Evolutionary conservation across 2,329 filamentous ascomycete species (phyloP).

Genomic region (Dissoconium aciculare): DNA sequence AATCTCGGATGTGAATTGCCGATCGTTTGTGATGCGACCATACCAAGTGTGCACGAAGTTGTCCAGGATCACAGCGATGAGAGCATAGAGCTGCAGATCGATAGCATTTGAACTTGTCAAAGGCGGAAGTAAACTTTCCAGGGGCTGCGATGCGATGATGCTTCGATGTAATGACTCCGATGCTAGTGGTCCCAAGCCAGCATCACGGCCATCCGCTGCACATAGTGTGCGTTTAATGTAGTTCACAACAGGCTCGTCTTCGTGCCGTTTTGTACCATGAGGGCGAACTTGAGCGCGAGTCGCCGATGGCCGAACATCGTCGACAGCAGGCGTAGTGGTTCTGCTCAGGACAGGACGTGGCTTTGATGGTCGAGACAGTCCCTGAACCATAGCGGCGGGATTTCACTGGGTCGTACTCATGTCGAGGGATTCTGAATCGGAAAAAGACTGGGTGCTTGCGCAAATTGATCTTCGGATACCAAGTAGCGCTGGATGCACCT

Average conservation of each 20-base stretch:
- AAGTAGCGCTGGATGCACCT: too few species aligned
- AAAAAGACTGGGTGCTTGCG: too few species aligned
- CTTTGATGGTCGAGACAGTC: slow-evolving; percentile 9
- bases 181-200: neutral
- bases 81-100: slow-evolving; percentile 81
- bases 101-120: slow-evolving; percentile 89
- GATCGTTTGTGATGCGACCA: slow-evolving; percentile 76
- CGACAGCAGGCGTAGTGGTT: neutral
- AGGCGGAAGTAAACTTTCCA: slow-evolving; percentile 73
- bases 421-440: too few species aligned
- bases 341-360: slow-evolving; percentile 4
- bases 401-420: too few species aligned
- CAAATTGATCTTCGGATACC: too few species aligned
- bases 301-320: too few species aligned
- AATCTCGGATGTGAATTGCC: slow-evolving; percentile 73
- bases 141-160: slow-evolving; percentile 37
- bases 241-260: slow-evolving; percentile 65
- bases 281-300: neutral
- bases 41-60: slow-evolving; percentile 94
- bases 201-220: slow-evolving; percentile 4
- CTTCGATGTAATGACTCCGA: too few species aligned
- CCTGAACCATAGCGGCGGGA: slow-evolving; percentile 15
- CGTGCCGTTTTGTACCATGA: slow-evolving; percentile 27
- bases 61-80: slow-evolving; percentile 76
- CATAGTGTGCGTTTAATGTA: slow-evolving; percentile 35